Conservation (phyloP, 1,284 basidiomycete species). For the Leccinum colubrinum region DNA sequence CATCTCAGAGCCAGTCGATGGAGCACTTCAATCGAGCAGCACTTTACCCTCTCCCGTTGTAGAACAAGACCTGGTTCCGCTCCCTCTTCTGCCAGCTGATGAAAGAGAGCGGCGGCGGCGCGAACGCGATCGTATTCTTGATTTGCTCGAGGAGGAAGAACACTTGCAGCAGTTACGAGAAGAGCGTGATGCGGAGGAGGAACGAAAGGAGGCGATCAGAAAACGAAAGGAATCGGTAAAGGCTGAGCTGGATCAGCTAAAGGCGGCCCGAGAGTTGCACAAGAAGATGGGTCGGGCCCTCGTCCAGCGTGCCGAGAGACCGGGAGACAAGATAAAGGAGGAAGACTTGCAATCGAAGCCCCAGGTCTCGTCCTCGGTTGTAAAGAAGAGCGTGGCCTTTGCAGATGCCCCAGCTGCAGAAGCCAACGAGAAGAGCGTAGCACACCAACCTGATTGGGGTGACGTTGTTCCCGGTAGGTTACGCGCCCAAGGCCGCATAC, state of each 20-base stretch:
- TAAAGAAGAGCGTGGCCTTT: slow-evolving; percentile 67
- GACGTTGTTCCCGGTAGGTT: slow-evolving; percentile 53
- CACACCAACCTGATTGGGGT: slow-evolving; percentile 44
- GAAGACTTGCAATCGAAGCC: slow-evolving; percentile 18
- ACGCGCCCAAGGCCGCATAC: slow-evolving; percentile 37
- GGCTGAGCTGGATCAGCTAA: slow-evolving; percentile 50
- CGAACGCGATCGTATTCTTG: slow-evolving; percentile 62
- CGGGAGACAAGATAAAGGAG: slow-evolving; percentile 41
- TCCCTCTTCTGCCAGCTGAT: slow-evolving; percentile 44
- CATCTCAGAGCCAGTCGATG: slow-evolving; percentile 58
- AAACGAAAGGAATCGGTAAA: slow-evolving; percentile 51
- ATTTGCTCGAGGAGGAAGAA: slow-evolving; percentile 72
- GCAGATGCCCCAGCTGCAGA: slow-evolving; percentile 39
- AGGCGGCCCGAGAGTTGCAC: slow-evolving; percentile 59
- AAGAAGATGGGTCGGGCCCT: slow-evolving; percentile 76
- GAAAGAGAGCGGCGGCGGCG: slow-evolving; percentile 49
- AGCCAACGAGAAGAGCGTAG: slow-evolving; percentile 3
- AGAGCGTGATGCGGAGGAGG: slow-evolving; percentile 40
- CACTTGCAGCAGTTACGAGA: slow-evolving; percentile 40
- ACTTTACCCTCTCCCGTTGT: slow-evolving; percentile 19
- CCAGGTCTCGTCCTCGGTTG: slow-evolving; percentile 24
- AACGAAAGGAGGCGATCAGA: slow-evolving; percentile 44
- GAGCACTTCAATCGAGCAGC: slow-evolving; percentile 10
- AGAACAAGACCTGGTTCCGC: slow-evolving; percentile 46
- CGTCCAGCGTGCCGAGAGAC: slow-evolving; percentile 44